Evolutionary conservation across 1,284 basidiomycete genomes (phyloP).

Genomic region (Trichosporon ovoides): DNA sequence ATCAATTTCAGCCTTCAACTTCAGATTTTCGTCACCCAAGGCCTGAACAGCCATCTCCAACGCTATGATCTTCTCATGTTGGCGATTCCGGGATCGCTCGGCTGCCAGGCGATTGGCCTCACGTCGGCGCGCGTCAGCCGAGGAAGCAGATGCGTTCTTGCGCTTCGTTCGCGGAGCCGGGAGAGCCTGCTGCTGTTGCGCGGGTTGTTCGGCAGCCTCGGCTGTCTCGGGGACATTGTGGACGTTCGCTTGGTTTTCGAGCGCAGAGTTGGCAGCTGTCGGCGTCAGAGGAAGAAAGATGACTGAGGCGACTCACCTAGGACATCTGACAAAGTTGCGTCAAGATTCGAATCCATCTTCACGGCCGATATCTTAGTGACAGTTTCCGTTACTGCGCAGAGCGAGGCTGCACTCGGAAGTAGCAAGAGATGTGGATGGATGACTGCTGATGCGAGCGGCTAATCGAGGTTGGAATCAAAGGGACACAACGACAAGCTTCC

Average conservation of each 20-base stretch:
- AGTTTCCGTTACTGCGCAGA: no score
- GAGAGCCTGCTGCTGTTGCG: background rate
- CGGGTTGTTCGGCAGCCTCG: background rate
- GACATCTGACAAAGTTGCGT: slow-evolving; percentile 15
- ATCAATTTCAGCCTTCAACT: slow-evolving; percentile 35
- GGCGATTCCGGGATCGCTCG: slow-evolving; percentile 39
- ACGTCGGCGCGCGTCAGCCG: slow-evolving; percentile 35
- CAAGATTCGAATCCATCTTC: slow-evolving; percentile 16
- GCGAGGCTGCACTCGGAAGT: no score
- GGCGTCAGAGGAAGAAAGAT: background rate
- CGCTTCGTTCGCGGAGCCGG: background rate
- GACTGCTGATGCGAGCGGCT: background rate
- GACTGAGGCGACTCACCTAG: slow-evolving; percentile 11
- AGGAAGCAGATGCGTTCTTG: background rate
- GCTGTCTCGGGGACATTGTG: background rate
- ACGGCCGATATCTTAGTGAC: no score
- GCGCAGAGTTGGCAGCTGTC: background rate
- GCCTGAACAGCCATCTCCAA: slow-evolving; percentile 35
- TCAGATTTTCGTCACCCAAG: slow-evolving; percentile 40
- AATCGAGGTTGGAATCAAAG: slow-evolving; percentile 8
- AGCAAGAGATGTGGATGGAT: background rate
- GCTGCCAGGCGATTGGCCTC: slow-evolving; percentile 49
- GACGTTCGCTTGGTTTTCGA: background rate
- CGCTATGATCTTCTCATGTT: slow-evolving; percentile 33
- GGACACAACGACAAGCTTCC: background rate